Conservation (phyloP, 2,329 filamentous ascomycete genomes). For the Pseudophaeomoniella oleicola region DNA sequence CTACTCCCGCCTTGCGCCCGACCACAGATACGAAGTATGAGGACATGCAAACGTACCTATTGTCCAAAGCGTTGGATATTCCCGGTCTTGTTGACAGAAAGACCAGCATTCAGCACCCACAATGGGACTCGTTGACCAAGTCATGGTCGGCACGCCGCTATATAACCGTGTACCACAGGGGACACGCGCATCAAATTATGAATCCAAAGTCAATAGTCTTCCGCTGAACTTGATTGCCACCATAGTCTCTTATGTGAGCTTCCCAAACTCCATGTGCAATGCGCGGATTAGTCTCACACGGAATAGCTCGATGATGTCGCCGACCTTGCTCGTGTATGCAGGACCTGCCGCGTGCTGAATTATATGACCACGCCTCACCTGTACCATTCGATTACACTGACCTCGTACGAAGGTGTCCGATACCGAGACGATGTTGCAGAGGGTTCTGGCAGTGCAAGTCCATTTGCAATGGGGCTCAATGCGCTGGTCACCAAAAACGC, state of each 20-base stretch:
- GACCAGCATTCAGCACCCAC: too few relatives aligned
- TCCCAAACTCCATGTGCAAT: too few relatives aligned
- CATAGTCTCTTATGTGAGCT: constrained; percentile 39
- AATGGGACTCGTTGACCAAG: too few relatives aligned
- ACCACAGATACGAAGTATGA: too few relatives aligned
- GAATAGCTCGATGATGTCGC: constrained; percentile 40
- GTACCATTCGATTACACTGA: constrained; percentile 41
- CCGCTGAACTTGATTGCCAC: constrained; percentile 44
- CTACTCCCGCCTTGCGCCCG: too few relatives aligned
- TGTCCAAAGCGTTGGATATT: too few relatives aligned
- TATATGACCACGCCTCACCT: constrained; percentile 51
- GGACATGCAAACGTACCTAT: too few relatives aligned
- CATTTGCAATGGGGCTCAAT: constrained; percentile 49
- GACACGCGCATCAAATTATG: too few relatives aligned
- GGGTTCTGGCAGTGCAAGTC: constrained; percentile 47
- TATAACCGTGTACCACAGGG: too few relatives aligned
- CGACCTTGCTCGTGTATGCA: constrained; percentile 44
- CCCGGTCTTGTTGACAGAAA: too few relatives aligned
- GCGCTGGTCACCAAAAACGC: constrained; percentile 43
- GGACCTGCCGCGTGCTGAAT: constrained; percentile 46
- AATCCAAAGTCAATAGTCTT: constrained; percentile 18
- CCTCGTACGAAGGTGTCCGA: constrained; percentile 43
- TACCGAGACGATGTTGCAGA: constrained; percentile 43
- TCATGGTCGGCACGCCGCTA: too few relatives aligned
- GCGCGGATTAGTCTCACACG: not conserved